Percentiles rank a stretch among this genome's conserved stretches.
Evolutionary conservation across 371 early-diverging fungal species (phyloP).

Genomic region (Mucor indicus): DNA sequence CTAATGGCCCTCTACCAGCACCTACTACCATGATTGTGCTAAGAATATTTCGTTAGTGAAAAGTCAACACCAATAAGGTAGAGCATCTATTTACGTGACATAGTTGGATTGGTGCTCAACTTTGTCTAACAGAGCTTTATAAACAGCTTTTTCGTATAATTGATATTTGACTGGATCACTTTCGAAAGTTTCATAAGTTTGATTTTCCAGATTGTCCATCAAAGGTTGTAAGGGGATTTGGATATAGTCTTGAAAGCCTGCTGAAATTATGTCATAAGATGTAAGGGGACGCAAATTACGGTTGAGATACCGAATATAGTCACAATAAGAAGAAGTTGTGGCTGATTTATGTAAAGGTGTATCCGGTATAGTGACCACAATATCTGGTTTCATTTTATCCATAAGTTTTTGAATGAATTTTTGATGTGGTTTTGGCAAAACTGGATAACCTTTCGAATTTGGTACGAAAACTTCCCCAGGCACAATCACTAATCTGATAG

Average conservation of each 20-base stretch:
- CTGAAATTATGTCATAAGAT: slow-evolving; percentile 70
- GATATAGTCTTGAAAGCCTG: slow-evolving; percentile 83
- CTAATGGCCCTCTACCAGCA: slow-evolving; percentile 79
- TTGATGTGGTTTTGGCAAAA: slow-evolving; percentile 79
- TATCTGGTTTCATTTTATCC: slow-evolving; percentile 51
- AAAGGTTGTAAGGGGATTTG: slow-evolving; percentile 91
- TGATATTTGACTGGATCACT: slow-evolving; percentile 90
- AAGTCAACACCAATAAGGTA: no score
- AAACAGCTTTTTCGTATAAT: slow-evolving; percentile 75
- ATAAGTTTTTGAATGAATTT: slow-evolving; percentile 60
- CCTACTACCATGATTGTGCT: slow-evolving; percentile 90
- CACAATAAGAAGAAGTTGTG: slow-evolving; percentile 49
- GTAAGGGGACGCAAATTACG: slow-evolving; percentile 59
- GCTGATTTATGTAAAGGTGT: slow-evolving; percentile 28
- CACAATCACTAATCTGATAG: slow-evolving; percentile 72
- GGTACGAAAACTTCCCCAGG: slow-evolving; percentile 69
- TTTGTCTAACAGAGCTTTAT: slow-evolving; percentile 59
- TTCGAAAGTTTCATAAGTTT: slow-evolving; percentile 93
- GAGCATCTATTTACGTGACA: slow-evolving; percentile 48
- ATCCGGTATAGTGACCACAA: slow-evolving; percentile 47
- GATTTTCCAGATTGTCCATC: slow-evolving; percentile 90
- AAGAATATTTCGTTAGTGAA: no score
- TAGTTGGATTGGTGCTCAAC: slow-evolving; percentile 39
- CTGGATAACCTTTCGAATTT: slow-evolving; percentile 86
- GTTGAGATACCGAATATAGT: slow-evolving; percentile 72